Conservation (phyloP, 352 stramenopile genomes). For the Pilasporangium apinafurcum region DNA sequence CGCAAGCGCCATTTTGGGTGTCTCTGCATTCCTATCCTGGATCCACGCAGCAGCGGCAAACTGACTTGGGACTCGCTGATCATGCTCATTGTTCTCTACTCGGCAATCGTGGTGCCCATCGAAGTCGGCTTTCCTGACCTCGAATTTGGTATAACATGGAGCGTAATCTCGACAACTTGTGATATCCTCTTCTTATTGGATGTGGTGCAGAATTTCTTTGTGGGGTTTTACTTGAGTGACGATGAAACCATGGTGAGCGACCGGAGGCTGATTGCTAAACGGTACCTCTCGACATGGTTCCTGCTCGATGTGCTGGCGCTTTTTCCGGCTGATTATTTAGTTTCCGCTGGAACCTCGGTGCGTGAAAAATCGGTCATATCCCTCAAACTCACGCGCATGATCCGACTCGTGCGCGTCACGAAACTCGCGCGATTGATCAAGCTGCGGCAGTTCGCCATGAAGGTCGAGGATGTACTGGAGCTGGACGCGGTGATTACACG, state of each 20-base stretch:
- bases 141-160: slow-evolving; percentile 19
- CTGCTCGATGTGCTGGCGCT: slow-evolving; percentile 39
- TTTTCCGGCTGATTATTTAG: slow-evolving; percentile 46
- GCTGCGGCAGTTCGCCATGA: slow-evolving; percentile 57
- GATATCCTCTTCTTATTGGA: slow-evolving; percentile 63
- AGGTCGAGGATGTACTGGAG: slow-evolving; percentile 62
- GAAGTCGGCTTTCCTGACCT: slow-evolving; percentile 69
- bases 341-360: slow-evolving; percentile 8
- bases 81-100: slow-evolving; percentile 73
- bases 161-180: slow-evolving; percentile 15
- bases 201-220: slow-evolving; percentile 66
- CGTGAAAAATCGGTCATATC: slow-evolving; percentile 43
- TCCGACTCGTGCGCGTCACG: slow-evolving; percentile 59
- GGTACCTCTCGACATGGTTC: slow-evolving; percentile 61
- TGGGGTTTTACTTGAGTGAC: slow-evolving; percentile 58
- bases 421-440: slow-evolving; percentile 72
- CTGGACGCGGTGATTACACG: slow-evolving; percentile 59
- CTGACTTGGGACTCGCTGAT: slow-evolving; percentile 62
- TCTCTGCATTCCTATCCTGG: slow-evolving; percentile 32
- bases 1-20: slow-evolving; percentile 19
- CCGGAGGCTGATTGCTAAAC: slow-evolving; percentile 29
- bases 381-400: slow-evolving; percentile 55
- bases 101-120: slow-evolving; percentile 57
- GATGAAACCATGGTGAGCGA: slow-evolving; percentile 51
- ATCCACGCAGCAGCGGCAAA: slow-evolving; percentile 49